A percentile compares a stretch with the other conserved stretches of the same genome.
phyloP scores from a whole-genome alignment of 495 filamentous ascomycete species.

The Collariella sp. region DNA sequence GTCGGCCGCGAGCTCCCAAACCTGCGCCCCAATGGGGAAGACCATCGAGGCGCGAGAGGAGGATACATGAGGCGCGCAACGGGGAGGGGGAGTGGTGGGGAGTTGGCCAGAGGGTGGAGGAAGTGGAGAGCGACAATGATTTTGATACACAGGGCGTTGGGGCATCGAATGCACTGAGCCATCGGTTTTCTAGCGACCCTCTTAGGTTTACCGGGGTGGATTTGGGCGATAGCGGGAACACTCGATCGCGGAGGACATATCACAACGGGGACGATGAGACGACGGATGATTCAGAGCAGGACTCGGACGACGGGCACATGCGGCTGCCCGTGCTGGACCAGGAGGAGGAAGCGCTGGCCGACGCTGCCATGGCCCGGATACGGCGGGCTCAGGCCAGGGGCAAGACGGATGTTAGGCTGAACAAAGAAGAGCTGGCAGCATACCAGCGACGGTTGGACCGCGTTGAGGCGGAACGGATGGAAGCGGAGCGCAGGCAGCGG shows the following conservation, averaged over 20 bases:
- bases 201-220: constrained; percentile 56
- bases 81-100: constrained; percentile 38
- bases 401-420: constrained; percentile 66
- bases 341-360: constrained; percentile 63
- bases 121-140: constrained; percentile 56
- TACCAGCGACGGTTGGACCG: constrained; percentile 57
- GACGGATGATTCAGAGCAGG: constrained; percentile 39
- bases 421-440: constrained; percentile 64
- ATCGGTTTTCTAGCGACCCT: constrained; percentile 48
- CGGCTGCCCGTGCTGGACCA: constrained; percentile 46
- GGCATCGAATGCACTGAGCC: constrained; percentile 30
- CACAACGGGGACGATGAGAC: constrained; percentile 42
- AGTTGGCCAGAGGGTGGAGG: constrained; percentile 51
- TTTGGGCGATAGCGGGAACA: constrained; percentile 39
- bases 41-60: constrained; percentile 82
- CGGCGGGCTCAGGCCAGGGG: constrained; percentile 63
- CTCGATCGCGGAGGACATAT: constrained; percentile 30
- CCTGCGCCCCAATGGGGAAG: constrained; percentile 94
- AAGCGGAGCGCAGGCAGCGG: constrained; percentile 33
- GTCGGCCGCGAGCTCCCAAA: constrained; percentile 99
- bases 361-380: constrained; percentile 68
- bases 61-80: constrained; percentile 50
- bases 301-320: constrained; percentile 43
- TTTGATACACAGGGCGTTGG: constrained; percentile 52
- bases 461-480: constrained; percentile 42